Base-by-base conservation (phyloP, 1,284 basidiomycete genomes). In the Hypsizygus ulmarius region DNA sequence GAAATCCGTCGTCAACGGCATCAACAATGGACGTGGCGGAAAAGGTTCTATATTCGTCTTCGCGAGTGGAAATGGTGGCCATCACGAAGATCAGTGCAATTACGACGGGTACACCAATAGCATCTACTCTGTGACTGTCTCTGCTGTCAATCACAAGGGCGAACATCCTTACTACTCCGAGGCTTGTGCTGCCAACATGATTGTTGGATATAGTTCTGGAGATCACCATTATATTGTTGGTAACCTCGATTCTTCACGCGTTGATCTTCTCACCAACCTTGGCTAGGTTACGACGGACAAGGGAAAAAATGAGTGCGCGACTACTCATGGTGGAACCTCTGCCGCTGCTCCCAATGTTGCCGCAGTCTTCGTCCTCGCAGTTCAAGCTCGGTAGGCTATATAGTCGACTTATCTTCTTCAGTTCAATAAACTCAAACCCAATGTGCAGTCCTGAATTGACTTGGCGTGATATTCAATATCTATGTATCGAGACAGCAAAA, bases 101-200 rank as follows among this genome's bases (percentile, higher is more conserved):
- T 99, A 99, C 65, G 97, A 99, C 60, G 97, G 97, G 6, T 99
- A 99, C 67, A 99, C 97, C n/a, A 99, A 99, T 66, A 93, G 89
- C 57, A 97, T 98, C 58, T 98, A 94, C 70, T 93, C 90, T 6
- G 85, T 99, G 46, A 99, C 96, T 0, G 92, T 99, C 28, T 88
- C 93, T 6, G 92, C 97, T 0, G 77, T 97, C 49, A 96, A 99
- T 64, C 82, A 89, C 62, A 89, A 88, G 62, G 95, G 94, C 11
- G 68, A 91, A 30, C 96, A 97, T 63, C 97, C 97, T 5, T 93
- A 90, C 62, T 99, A 99, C 63, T 98, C 96, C 5, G 97, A 99
- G 67, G 73, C 93, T 45, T 99, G 97, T 66, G 87, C 95, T 2
- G 96, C 97, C 2, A 98, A 97, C 69, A 87, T 99, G 81, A 79